These are phyloP conservation scores for Diaporthe sp. DNA, from an alignment of 2,329 filamentous ascomycete species.

Conservation along the genomic window DNA sequence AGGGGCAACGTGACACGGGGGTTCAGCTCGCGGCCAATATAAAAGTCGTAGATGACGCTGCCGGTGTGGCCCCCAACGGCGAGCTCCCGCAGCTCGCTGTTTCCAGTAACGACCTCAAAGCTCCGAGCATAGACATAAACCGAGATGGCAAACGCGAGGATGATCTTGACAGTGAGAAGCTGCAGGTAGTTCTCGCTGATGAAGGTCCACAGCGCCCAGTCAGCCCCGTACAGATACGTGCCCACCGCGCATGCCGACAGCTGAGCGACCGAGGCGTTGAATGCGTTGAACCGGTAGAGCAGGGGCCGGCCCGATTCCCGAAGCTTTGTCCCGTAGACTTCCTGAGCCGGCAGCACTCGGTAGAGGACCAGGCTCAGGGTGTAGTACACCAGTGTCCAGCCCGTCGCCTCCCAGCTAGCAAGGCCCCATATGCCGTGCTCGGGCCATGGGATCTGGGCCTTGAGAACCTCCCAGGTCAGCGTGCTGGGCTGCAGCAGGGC, in stretches of 20 bases:
- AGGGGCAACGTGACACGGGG: conserved; percentile 82
- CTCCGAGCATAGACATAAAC: conserved; percentile 83
- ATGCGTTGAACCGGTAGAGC: conserved; percentile 84
- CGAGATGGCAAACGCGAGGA: conserved; percentile 79
- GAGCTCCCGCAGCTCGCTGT: conserved; percentile 79
- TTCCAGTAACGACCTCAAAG: conserved; percentile 81
- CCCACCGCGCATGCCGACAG: conserved; percentile 77
- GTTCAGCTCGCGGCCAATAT: conserved; percentile 92
- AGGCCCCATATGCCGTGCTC: conserved; percentile 75
- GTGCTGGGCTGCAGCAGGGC: conserved; percentile 61
- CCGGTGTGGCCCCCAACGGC: conserved; percentile 84
- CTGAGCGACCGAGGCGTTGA: conserved; percentile 78
- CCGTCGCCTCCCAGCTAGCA: conserved; percentile 74
- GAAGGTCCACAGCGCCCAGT: conserved; percentile 89
- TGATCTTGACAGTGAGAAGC: conserved; percentile 82
- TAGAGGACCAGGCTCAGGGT: conserved; percentile 79
- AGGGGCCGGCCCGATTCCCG: conserved; percentile 74
- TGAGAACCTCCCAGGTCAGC: conserved; percentile 60
- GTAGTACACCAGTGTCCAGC: conserved; percentile 81
- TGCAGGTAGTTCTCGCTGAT: conserved; percentile 90
- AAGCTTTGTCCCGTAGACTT: conserved; percentile 77
- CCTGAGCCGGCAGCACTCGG: conserved; percentile 79
- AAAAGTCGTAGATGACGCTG: conserved; percentile 91
- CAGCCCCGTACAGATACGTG: conserved; percentile 79
- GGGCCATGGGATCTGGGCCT: conserved; percentile 67